Conservation (phyloP, 2,329 filamentous ascomycete genomes). For the Zymoseptoria pseudotritici region DNA sequence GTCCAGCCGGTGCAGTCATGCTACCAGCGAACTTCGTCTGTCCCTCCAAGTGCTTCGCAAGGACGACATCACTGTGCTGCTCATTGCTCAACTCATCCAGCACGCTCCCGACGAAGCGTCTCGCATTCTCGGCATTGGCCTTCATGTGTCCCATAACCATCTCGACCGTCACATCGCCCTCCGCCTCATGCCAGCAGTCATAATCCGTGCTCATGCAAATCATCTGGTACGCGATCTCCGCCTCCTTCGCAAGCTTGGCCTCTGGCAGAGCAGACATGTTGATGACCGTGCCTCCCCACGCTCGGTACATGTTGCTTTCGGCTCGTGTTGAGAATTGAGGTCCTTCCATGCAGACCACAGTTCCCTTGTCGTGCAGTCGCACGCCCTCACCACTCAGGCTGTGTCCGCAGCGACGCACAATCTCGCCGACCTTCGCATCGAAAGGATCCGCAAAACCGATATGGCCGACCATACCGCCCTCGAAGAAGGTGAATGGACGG, state of each 20-base stretch:
- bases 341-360: constrained; percentile 95
- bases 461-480: constrained; percentile 83
- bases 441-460: constrained; percentile 96
- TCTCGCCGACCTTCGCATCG: constrained; percentile 65
- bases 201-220: constrained; percentile 99
- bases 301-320: constrained; percentile 89
- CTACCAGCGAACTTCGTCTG: constrained; percentile 68
- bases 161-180: constrained; percentile 78
- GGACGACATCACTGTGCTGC: constrained; percentile 66
- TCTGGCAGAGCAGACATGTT: constrained; percentile 97
- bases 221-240: constrained; percentile 94
- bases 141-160: constrained; percentile 98
- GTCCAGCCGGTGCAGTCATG: constrained; percentile 73
- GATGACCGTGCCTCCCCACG: constrained; percentile 89
- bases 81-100: constrained; percentile 76
- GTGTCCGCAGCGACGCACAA: constrained; percentile 71
- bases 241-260: constrained; percentile 91
- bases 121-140: constrained; percentile 82
- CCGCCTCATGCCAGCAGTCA: constrained; percentile 87
- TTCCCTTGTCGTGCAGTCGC: constrained; percentile 73
- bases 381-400: constrained; percentile 77
- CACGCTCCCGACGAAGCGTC: constrained; percentile 74
- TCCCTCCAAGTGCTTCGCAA: constrained; percentile 74
- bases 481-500: constrained; percentile 92
- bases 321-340: constrained; percentile 95